Conservation (phyloP, 164 flowering plant genomes). For the Tetrastigma voinierianum region DNA sequence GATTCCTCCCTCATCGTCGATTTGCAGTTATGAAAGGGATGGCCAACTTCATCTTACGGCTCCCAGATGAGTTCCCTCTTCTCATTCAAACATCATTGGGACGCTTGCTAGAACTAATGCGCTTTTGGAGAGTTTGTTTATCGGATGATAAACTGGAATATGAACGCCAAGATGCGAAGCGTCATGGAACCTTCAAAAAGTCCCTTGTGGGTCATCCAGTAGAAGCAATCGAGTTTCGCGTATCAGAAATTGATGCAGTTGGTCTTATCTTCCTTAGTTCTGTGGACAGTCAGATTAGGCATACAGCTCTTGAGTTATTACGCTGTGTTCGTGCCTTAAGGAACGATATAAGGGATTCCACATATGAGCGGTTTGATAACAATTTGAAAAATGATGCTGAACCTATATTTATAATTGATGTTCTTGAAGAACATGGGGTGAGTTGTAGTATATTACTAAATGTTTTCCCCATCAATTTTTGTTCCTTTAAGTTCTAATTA, state of each 20-base stretch:
- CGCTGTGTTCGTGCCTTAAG: constrained; percentile 95
- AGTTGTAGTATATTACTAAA: constrained; percentile 5
- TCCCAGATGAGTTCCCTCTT: constrained; percentile 96
- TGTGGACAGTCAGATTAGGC: constrained; percentile 93
- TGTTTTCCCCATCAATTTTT: not conserved
- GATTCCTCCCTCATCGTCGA: constrained; percentile 90
- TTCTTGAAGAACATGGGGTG: constrained; percentile 98
- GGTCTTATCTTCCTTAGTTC: constrained; percentile 96
- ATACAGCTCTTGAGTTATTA: constrained; percentile 87
- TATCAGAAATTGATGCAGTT: constrained; percentile 96
- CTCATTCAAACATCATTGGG: constrained; percentile 95
- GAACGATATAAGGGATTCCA: constrained; percentile 68
- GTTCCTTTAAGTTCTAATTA: not conserved
- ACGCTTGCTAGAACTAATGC: constrained; percentile 94
- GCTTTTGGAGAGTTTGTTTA: constrained; percentile 89
- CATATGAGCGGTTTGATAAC: constrained; percentile 46
- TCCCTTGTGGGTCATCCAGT: constrained; percentile 53
- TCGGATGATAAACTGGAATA: constrained; percentile 59
- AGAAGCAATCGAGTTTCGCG: constrained; percentile 69
- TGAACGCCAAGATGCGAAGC: constrained; percentile 50
- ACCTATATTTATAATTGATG: constrained; percentile 89
- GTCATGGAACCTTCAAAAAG: constrained; percentile 42
- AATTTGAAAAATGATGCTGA: constrained; percentile 62
- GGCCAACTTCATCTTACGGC: constrained; percentile 82
- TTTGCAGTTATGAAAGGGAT: constrained; percentile 98